phyloP scores from a whole-genome alignment of 108 stramenopile species.

The Craspedostauros australis region DNA sequence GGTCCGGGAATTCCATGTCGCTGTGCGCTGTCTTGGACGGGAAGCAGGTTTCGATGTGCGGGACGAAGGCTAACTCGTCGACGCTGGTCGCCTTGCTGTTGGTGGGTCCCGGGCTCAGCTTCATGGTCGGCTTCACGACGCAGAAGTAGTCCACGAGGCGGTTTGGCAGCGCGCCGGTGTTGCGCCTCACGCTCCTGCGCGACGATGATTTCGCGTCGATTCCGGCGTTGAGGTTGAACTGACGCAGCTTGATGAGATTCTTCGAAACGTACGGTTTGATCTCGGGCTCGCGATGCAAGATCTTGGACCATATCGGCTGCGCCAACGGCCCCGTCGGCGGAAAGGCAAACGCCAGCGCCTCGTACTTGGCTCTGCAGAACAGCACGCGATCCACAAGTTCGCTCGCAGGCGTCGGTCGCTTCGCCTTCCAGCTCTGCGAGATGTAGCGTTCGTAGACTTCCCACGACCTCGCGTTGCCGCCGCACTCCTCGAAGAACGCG shows the following conservation, averaged over 20 bases:
- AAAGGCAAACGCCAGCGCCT: slow-evolving; percentile 45
- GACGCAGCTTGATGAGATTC: slow-evolving; percentile 6
- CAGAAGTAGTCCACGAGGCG: slow-evolving; percentile 66
- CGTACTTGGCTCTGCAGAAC: slow-evolving; percentile 59
- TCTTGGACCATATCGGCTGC: slow-evolving; percentile 21
- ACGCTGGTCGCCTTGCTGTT: neutral
- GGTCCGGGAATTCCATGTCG: slow-evolving; percentile 65
- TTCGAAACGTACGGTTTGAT: slow-evolving; percentile 9
- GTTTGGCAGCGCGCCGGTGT: slow-evolving; percentile 15
- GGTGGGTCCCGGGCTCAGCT: slow-evolving; percentile 17
- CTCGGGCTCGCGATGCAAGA: slow-evolving; percentile 16
- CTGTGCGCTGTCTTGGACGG: slow-evolving; percentile 36
- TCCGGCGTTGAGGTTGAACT: neutral
- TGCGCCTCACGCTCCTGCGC: neutral
- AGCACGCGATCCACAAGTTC: slow-evolving; percentile 26
- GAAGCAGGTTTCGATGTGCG: slow-evolving; percentile 60
- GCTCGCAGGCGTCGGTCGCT: slow-evolving; percentile 19
- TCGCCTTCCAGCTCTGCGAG: slow-evolving; percentile 28
- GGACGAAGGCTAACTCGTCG: slow-evolving; percentile 43
- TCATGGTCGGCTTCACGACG: slow-evolving; percentile 31
- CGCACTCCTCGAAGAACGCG: slow-evolving; percentile 8
- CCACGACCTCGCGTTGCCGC: slow-evolving; percentile 37
- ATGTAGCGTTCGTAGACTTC: slow-evolving; percentile 43
- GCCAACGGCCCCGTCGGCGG: slow-evolving; percentile 37
- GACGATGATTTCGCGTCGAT: neutral